A percentile compares a stretch with the other conserved stretches of the same genome.
phyloP scores from a whole-genome alignment of 1,284 basidiomycete genomes.

The Cutaneotrichosporon dermatis region DNA sequence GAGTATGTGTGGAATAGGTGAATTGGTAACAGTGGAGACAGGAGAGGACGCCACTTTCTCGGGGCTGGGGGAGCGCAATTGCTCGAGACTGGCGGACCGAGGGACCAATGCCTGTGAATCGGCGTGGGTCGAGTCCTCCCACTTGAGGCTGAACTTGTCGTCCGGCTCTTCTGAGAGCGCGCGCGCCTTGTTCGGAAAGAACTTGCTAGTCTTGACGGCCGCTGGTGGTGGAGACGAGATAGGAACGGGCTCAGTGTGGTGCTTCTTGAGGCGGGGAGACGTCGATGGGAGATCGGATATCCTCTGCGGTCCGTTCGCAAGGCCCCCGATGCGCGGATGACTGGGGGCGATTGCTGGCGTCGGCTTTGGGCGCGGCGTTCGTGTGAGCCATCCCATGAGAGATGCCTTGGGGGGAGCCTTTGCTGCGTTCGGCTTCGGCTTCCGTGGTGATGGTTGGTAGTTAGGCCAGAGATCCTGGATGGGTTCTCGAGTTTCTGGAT shows the following conservation, averaged over 20 bases:
- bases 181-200: constrained; percentile 20
- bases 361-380: constrained; percentile 11
- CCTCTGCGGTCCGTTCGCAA: constrained; percentile 33
- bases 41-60: constrained; percentile 22
- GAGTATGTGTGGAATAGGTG: background rate
- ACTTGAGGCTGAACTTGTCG: constrained; percentile 19
- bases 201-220: constrained; percentile 29
- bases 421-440: too few species aligned
- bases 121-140: constrained; percentile 20
- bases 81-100: constrained; percentile 8
- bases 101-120: background rate
- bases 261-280: background rate
- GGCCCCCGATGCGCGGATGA: constrained; percentile 24
- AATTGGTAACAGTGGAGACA: constrained; percentile 11
- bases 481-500: constrained; percentile 67
- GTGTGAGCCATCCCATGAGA: too few species aligned
- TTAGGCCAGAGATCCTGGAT: constrained; percentile 76
- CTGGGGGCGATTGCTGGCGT: constrained; percentile 25
- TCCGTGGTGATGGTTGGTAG: constrained; percentile 42
- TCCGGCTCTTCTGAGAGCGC: background rate
- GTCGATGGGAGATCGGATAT: constrained; percentile 32
- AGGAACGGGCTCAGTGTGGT: background rate
- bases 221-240: background rate
- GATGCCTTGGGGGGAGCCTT: too few species aligned
- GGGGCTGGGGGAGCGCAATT: constrained; percentile 11